Base-by-base conservation (phyloP, 805 yeast genomes). In the Pichia manshurica region DNA sequence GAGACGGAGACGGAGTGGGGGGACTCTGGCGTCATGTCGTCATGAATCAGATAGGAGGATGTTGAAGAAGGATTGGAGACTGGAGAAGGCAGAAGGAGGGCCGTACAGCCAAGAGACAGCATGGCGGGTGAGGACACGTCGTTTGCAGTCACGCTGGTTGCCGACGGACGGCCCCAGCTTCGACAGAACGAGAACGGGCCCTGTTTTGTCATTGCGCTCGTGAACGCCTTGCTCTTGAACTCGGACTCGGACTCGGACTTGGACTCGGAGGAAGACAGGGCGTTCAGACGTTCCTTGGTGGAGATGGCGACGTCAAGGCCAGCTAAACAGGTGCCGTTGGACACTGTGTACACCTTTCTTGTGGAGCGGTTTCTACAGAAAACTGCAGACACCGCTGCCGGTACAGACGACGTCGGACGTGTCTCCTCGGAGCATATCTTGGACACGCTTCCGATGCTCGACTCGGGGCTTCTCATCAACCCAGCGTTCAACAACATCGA, bases 141-240 rank as follows among this genome's bases (percentile, higher is more conserved):
- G 29, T 20, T 37, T 10, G 23, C 28, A 12, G n/a, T 37, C 6
- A 37, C 40, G 5, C 40, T 37, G 9, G 23, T 37, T n/a, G 13
- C 16, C 23, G 40, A 21, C 15, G n/a, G 29, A 10, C 13, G 19
- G 8, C 53, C 56, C 37, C 78, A 89, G 31, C 66, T 90, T 3
- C 64, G 87, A 19, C 96, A 89, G 67, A 86, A 87, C 52, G 71
- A 67, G 42, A 87, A 88, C 58, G 96, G 96, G 0, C 96, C 96
- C 0, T 89, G 96, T 60, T 95, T 96, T 2, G 64, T 90, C 34
- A 74, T 90, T 13, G 90, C 96, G 0, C 66, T 90, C 36, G 73
- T 79, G 42, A 90, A 90, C 60, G 76, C 87, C 0, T 61, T 90
- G 15, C 61, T 87, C 6, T 63, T 89, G 3, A 10, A 10, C 29